Percentiles rank a stretch among this genome's conserved stretches.
Evolutionary conservation across 2,329 filamentous ascomycete species (phyloP).

Genomic region (Arthrobotrys musiformis): DNA sequence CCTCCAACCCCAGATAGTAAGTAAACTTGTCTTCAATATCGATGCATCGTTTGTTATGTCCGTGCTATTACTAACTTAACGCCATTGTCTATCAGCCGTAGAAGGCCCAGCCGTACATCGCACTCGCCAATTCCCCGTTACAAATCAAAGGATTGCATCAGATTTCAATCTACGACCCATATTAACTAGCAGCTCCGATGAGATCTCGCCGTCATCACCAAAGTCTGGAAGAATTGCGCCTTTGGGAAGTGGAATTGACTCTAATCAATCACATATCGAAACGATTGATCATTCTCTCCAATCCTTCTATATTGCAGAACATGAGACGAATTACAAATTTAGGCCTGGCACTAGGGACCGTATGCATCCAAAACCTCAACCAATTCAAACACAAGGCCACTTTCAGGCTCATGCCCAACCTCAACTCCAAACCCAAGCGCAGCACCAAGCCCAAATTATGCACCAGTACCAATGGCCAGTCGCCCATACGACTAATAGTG

Average conservation of each 20-base stretch:
- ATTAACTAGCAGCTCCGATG: constrained; percentile 6
- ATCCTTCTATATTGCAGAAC: constrained; percentile 51
- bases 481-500: neutral
- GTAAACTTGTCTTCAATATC: neutral
- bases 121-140: constrained; percentile 25
- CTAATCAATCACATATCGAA: constrained; percentile 34
- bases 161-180: constrained; percentile 38
- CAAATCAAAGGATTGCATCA: constrained; percentile 40
- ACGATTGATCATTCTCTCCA: constrained; percentile 42
- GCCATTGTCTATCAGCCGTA: neutral
- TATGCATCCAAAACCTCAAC: constrained; percentile 11
- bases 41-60: neutral
- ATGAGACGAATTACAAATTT: constrained; percentile 52
- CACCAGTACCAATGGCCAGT: neutral
- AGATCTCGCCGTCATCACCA: constrained; percentile 29
- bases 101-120: constrained; percentile 24
- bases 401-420: too few species aligned
- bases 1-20: constrained; percentile 51
- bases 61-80: neutral
- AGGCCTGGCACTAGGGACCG: constrained; percentile 32
- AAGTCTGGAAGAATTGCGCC: constrained; percentile 40
- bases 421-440: neutral
- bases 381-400: too few species aligned
- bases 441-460: neutral
- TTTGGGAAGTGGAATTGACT: constrained; percentile 28